phyloP scores from a whole-genome alignment of 345 rosid species.

The Sonneratia caseolaris region DNA sequence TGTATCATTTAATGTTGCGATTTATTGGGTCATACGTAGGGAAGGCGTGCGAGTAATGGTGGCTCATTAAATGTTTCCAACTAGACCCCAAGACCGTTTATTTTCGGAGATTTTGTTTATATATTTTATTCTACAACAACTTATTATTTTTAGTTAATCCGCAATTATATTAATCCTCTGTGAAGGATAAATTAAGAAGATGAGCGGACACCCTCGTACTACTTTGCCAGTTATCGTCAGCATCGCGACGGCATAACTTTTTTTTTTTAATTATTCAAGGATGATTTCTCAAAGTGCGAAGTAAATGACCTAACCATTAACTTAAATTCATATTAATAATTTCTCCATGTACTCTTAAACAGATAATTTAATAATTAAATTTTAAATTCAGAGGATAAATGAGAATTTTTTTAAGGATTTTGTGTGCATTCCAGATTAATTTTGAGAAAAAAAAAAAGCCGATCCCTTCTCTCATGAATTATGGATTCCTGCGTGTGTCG shows the following conservation, averaged over 20 bases:
- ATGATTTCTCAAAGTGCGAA: too few species aligned
- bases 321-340: too few species aligned
- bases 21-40: background rate
- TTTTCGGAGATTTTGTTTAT: background rate
- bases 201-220: background rate
- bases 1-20: background rate
- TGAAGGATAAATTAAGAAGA: background rate
- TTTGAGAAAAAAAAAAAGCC: too few species aligned
- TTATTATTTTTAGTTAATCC: background rate
- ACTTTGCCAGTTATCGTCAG: background rate
- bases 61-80: background rate
- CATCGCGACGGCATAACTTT: background rate
- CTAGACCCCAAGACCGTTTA: background rate
- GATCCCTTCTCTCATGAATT: too few species aligned
- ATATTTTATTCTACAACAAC: background rate
- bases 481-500: too few species aligned
- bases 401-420: too few species aligned
- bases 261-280: too few species aligned
- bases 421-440: too few species aligned
- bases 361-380: too few species aligned
- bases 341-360: too few species aligned
- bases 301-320: too few species aligned
- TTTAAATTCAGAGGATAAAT: too few species aligned
- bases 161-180: background rate
- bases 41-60: slow-evolving; percentile 1